These are phyloP conservation scores for Cercospora nicotianae DNA, from an alignment of 2,329 filamentous ascomycete genomes.

Conservation along the genomic window DNA sequence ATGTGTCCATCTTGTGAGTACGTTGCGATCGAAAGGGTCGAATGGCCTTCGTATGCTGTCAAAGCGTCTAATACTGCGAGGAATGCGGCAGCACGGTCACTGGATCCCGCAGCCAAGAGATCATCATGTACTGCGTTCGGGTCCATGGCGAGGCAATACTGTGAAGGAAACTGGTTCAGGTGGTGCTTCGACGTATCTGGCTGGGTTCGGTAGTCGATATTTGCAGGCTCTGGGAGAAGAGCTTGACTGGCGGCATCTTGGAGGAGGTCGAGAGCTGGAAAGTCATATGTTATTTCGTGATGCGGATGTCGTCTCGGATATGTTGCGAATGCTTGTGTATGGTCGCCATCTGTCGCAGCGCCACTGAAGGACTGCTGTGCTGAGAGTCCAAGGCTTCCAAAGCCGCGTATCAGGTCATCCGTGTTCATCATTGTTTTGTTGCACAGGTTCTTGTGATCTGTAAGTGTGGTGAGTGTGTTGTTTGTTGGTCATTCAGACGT, in stretches of 20 bases:
- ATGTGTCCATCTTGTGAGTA: background rate
- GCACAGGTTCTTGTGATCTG: background rate
- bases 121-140: background rate
- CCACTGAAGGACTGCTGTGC: background rate
- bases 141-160: constrained; percentile 6
- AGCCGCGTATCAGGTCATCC: constrained; percentile 2
- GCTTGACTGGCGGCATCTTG: background rate
- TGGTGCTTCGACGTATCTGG: constrained; percentile 7
- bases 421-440: background rate
- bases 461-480: background rate
- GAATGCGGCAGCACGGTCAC: background rate
- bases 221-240: constrained; percentile 9
- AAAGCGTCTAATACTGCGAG: constrained; percentile 9
- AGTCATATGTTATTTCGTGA: constrained; percentile 14
- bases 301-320: constrained; percentile 10
- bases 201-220: constrained; percentile 4
- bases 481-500: background rate
- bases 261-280: constrained; percentile 15
- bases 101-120: background rate
- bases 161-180: background rate
- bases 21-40: constrained; percentile 8
- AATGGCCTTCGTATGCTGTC: background rate
- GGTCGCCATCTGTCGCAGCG: background rate
- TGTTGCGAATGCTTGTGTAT: constrained; percentile 2
- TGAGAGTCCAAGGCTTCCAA: constrained; percentile 3